Evolutionary conservation across 116 monocot genomes (phyloP), one percentile per base, ranked within the genome.

Genomic region (Phalaenopsis hybrid): DNA sequence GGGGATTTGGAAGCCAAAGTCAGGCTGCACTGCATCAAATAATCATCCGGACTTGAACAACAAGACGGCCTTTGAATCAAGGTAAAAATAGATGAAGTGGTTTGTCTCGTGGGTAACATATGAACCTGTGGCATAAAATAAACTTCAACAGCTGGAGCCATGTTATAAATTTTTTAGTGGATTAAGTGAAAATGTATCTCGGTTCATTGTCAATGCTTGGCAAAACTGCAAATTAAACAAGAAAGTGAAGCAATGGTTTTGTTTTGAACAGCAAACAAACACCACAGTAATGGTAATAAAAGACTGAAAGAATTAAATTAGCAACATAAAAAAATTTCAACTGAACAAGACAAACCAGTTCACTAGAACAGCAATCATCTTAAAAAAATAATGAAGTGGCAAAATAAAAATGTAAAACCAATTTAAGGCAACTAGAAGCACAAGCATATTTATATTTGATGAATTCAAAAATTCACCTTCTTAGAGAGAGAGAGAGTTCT

Each of bases 51-150:
- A 93, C 81, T 93, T 93, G 76, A 93, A 93, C 77, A 93, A 81
- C 78, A 93, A 77, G 18, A 93, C 85, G 0, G 93, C 93, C 80
- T 91, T 93, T 28, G 86, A 79, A 9, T 93, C 93, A 81, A 93
- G 74, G 77, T 93, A 93, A 75, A 93, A 93, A 49, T 93, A 93
- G 45, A 93, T 82, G 82, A 93, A 93, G 84, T 93, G 89, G 79
- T 93, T 91, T 23, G 91, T 89, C 84, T 93, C 93, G 44, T 92
- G 95, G 2, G 91, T 95, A 78, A 91, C 92, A 67, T 91, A 95
- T 44, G 89, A 91, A 52, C 91, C 91, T 91, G 90, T 18, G 59
- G 44, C 20, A 72, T 34, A 37, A 78, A 61, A 72, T 72, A 37
- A 23, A 63, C 21, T 63, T 63, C 23, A 23, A 0, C 0, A 23